phyloP scores from a whole-genome alignment of 2,329 filamentous ascomycete genomes.

The Sporothrix pseudoabietina region DNA sequence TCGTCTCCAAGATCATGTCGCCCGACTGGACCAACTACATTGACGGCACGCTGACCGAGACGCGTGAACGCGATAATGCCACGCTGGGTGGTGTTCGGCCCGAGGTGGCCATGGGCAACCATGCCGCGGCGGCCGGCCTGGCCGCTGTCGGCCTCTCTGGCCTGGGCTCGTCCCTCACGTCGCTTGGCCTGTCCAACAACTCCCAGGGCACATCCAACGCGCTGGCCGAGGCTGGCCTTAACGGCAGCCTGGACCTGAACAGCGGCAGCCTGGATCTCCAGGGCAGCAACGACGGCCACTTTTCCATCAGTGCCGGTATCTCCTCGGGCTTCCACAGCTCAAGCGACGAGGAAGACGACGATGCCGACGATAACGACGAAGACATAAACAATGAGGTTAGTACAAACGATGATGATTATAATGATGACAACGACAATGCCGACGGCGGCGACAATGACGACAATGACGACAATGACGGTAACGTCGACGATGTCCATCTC shows the following conservation, averaged over 20 bases:
- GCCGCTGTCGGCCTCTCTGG: constrained; percentile 54
- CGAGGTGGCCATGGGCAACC: constrained; percentile 81
- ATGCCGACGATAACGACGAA: constrained; percentile 82
- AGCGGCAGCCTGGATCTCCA: constrained; percentile 37
- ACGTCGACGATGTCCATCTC: not conserved
- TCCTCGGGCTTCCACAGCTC: constrained; percentile 90
- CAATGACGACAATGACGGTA: too few species aligned
- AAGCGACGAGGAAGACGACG: constrained; percentile 94
- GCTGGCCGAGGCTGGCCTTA: constrained; percentile 78
- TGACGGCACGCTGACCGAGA: constrained; percentile 88
- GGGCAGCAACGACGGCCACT: constrained; percentile 64
- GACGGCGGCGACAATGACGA: not conserved
- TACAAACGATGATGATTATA: constrained; percentile 33
- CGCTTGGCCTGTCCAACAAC: constrained; percentile 41
- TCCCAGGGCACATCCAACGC: constrained; percentile 60
- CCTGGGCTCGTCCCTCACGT: constrained; percentile 45
- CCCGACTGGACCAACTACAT: constrained; percentile 94
- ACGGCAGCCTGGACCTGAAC: constrained; percentile 69
- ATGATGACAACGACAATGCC: not conserved
- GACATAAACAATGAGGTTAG: constrained; percentile 70
- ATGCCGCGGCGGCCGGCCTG: constrained; percentile 56
- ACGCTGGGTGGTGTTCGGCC: constrained; percentile 93
- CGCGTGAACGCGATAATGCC: constrained; percentile 94
- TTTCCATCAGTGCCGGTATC: constrained; percentile 71
- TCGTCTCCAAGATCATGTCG: constrained; percentile 86